Evolutionary conservation across 306 rosid species (phyloP).

Genomic region (Geum urbanum): DNA sequence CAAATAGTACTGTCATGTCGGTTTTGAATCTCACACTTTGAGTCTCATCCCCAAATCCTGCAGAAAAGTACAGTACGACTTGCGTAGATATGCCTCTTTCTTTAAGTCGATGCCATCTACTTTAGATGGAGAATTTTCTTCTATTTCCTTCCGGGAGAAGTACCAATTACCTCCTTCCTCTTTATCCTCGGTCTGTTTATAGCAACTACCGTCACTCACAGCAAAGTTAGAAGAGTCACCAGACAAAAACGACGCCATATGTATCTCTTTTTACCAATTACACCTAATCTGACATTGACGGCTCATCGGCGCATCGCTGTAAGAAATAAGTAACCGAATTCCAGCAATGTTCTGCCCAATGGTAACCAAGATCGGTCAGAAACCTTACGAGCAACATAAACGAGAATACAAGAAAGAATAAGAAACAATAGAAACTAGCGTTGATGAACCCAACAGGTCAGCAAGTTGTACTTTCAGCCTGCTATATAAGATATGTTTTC

Average conservation of each 20-base stretch:
- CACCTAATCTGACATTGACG: background rate
- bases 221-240: conserved; percentile 40
- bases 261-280: conserved; percentile 22
- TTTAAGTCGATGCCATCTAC: conserved; percentile 84
- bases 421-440: background rate
- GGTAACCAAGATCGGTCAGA: conserved; percentile 7
- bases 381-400: background rate
- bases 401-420: background rate
- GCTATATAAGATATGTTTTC: background rate
- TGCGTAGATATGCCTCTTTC: conserved; percentile 87
- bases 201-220: conserved; percentile 35
- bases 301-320: conserved; percentile 1
- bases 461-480: background rate
- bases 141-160: conserved; percentile 76
- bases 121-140: conserved; percentile 86
- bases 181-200: conserved; percentile 36
- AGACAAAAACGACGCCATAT: conserved; percentile 42
- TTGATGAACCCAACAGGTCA: background rate
- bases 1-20: too few relatives aligned
- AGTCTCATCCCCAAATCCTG: conserved; percentile 97
- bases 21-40: conserved; percentile 69
- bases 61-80: conserved; percentile 90
- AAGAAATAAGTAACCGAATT: conserved; percentile 1
- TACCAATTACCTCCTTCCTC: conserved; percentile 68
- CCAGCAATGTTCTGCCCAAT: conserved; percentile 15